Conservation (phyloP, 305 asterid species). For the Solanum hybrid region DNA sequence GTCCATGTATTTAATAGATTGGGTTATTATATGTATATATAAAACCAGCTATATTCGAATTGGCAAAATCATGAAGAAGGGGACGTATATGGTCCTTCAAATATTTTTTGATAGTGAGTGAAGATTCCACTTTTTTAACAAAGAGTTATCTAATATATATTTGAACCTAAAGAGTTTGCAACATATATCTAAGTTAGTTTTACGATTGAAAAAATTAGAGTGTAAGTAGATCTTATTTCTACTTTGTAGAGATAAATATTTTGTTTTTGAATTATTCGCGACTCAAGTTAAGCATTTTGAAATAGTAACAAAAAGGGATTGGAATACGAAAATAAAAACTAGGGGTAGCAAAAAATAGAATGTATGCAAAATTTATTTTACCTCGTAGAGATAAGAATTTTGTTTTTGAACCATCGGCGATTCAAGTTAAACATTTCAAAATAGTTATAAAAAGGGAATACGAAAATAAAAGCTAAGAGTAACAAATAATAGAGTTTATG, state of each 20-base stretch:
- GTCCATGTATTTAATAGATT: neutral
- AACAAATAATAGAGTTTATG: neutral
- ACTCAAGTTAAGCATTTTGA: neutral
- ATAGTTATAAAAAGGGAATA: no score
- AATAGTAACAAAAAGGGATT: no score
- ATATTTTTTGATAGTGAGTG: neutral
- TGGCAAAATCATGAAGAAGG: neutral
- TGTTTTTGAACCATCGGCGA: neutral
- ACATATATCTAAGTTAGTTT: no score
- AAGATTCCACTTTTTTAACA: neutral
- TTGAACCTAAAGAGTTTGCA: neutral
- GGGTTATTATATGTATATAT: neutral
- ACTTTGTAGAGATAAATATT: accelerated
- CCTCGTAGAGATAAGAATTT: neutral
- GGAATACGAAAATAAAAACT: no score
- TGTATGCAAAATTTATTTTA: neutral
- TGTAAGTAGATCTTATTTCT: no score
- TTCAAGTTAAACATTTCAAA: neutral
- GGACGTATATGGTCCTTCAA: neutral
- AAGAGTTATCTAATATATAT: neutral
- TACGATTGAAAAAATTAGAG: no score
- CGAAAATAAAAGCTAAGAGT: neutral
- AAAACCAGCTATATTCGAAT: neutral
- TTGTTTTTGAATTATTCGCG: accelerated
- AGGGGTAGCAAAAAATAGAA: no score